These are phyloP conservation scores for Naematelia aurantialba DNA, from an alignment of 768 basidiomycete species.

Conservation along the genomic window DNA sequence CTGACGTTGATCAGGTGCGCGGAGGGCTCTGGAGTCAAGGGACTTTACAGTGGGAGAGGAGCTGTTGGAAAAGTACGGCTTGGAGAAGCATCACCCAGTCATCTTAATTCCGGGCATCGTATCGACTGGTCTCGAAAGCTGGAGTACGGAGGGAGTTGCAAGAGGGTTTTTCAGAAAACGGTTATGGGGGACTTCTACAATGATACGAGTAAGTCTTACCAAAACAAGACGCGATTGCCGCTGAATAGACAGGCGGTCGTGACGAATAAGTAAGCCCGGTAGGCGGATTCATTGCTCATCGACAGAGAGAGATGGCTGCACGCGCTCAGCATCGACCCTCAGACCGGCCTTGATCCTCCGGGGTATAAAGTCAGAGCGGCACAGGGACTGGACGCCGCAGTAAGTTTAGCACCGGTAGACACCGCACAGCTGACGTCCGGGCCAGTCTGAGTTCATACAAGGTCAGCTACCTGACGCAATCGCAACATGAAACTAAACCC, in stretches of 20 bases:
- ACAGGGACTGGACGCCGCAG: conserved; percentile 86
- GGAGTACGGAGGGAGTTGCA: conserved; percentile 83
- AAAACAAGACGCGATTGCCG: conserved; percentile 81
- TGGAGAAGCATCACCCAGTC: conserved; percentile 68
- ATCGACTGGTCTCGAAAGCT: conserved; percentile 88
- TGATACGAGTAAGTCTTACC: conserved; percentile 54
- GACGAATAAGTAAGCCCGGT: conserved; percentile 20
- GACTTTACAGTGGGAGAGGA: conserved; percentile 48
- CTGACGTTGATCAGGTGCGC: conserved; percentile 25
- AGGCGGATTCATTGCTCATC: conserved; percentile 2
- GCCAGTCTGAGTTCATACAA: conserved; percentile 45
- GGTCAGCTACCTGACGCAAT: conserved; percentile 10
- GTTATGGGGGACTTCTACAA: conserved; percentile 52
- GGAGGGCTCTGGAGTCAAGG: conserved; percentile 41
- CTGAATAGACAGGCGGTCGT: conserved; percentile 47
- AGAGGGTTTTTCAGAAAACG: conserved; percentile 89
- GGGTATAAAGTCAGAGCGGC: conserved; percentile 83
- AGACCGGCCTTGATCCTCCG: conserved; percentile 84
- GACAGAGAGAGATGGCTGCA: conserved; percentile 71
- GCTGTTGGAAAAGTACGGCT: conserved; percentile 34
- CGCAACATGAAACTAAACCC: conserved; percentile 11
- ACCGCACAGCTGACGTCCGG: conserved; percentile 4
- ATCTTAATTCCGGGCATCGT: conserved; percentile 86
- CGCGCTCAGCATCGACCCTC: conserved; percentile 83
- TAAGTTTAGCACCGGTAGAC: conserved; percentile 51